Evolutionary conservation across 1,284 basidiomycete species (phyloP), one percentile per base, ranked within the genome.

Genomic region (Ustilago trichophora): DNA sequence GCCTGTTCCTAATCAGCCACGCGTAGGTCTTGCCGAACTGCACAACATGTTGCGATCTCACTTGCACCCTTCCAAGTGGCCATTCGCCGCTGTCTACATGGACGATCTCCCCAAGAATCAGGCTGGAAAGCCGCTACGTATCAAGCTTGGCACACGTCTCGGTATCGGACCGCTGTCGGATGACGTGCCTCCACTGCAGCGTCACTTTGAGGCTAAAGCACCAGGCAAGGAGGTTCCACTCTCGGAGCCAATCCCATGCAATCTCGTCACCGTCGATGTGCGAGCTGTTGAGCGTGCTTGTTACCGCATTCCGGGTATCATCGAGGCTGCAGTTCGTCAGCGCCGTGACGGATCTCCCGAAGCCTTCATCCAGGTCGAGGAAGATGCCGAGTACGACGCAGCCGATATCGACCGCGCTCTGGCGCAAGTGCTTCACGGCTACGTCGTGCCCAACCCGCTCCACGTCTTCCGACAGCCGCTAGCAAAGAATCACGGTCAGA

Each of bases 71-170:
- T 80, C 78, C 35, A 81, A 81, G 51, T 81, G 79, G 79, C 79
- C 79, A 6, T 81, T 81, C 41, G 79, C 75, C 9, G 72, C 75
- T 26, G 79, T 81, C 29, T 81, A 81, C 57, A 81, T 81, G 79
- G 77, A 81, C 48, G 79, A 81, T 34, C 47, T 81, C 19, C 79
- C 79, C 40, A 81, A 81, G 67, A 81, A 81, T 46, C 76, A 81
- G 48, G 79, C 79, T 4, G 79, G 79, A 32, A 81, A 81, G 49
- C 78, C 79, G 6, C 68, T 81, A 25, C 79, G 79, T 68, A 81
- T 81, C 72, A 81, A 81, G 67, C 75, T 81, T 24, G 79, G 78
- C 47, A 72, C 67, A 4, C 77, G 79, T 66, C 71, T 81, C 13
- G 64, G 69, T 46, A 80, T 81, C 41, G 77, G 78, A n/a, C 74